Evolutionary conservation across 2,329 filamentous ascomycete species (phyloP), one percentile per base, ranked within the genome.

Genomic region (Nemania sp.): DNA sequence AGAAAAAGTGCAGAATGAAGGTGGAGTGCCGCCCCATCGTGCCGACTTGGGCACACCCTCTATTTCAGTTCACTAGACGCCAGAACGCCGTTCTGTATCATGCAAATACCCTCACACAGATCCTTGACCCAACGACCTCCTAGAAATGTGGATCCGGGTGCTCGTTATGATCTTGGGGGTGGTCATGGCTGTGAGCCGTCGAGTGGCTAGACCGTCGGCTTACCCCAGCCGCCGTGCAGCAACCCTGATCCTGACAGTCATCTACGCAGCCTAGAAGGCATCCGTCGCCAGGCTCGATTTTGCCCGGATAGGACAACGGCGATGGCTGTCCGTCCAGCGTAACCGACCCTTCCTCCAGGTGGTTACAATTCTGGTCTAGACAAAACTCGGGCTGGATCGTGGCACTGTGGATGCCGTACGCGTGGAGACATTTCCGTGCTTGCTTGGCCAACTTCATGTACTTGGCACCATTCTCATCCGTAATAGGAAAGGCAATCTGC

Each of bases 381-480:
- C 82, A 85, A 63, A 86, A 99, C 72, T 99, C 94, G 5, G 94
- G 94, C 73, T 99, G 94, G 64, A 99, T 97, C 11, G 94, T 99
- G 30, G 91, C 93, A 31, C 90, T 95, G 76, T 99, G 94, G 61
- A 99, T 97, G 51, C 94, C 93, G 65, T 96, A 97, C 30, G 85
- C 92, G 72, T 99, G 94, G 3, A 99, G 84, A 66, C 94, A 99
- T 66, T 86, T 86, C 42, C 92, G 83, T 15, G 95, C 89, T 52
- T 88, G 86, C 54, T 84, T 85, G 17, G 93, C 91, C 33, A 99
- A 81, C 60, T 86, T 82, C 93, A 99, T 99, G 75, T 97, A 99
- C 66, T 87, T 85, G 67, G 83, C 81, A 34, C 83, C 84, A 36
- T 88, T 88, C 63, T 91, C 84, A 43, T 89, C 89, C 68, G 91